A percentile compares a stretch with the other conserved stretches of the same genome.
phyloP scores from a whole-genome alignment of 2,329 filamentous ascomycete genomes.

The Claviceps pazoutovae region DNA sequence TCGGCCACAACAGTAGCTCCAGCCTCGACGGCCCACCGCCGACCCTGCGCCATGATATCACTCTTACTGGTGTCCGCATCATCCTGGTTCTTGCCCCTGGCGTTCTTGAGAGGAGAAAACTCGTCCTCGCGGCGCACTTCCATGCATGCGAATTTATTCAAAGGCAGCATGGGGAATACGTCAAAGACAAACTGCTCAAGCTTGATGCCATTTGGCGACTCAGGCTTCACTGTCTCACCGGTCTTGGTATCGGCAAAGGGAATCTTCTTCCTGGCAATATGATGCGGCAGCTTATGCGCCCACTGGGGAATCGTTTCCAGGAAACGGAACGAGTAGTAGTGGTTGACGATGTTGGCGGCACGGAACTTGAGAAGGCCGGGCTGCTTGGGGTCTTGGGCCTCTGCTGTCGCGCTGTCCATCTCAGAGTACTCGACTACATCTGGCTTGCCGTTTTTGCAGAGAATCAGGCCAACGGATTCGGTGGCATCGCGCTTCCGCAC shows the following conservation, averaged over 20 bases:
- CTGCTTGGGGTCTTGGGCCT: conserved; percentile 74
- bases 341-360: conserved; percentile 98
- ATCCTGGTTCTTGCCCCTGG: conserved; percentile 71
- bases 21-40: conserved; percentile 68
- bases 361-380: conserved; percentile 81
- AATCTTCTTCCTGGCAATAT: conserved; percentile 98
- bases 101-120: conserved; percentile 95
- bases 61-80: conserved; percentile 84
- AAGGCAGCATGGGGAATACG: conserved; percentile 77
- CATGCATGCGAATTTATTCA: conserved; percentile 86
- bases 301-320: conserved; percentile 80
- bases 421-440: conserved; percentile 98
- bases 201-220: conserved; percentile 96
- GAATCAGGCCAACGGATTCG: conserved; percentile 87
- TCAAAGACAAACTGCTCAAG: conserved; percentile 99
- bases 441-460: conserved; percentile 89
- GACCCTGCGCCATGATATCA: conserved; percentile 83
- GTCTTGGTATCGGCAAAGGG: conserved; percentile 64
- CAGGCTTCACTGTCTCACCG: conserved; percentile 73
- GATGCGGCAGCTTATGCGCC: conserved; percentile 78
- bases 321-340: conserved; percentile 96
- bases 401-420: conserved; percentile 78
- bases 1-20: conserved; percentile 60
- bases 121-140: conserved; percentile 96
- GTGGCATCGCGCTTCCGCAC: conserved; percentile 95